Conservation (phyloP, 352 stramenopile genomes). For the Globisporangium yorkense region DNA sequence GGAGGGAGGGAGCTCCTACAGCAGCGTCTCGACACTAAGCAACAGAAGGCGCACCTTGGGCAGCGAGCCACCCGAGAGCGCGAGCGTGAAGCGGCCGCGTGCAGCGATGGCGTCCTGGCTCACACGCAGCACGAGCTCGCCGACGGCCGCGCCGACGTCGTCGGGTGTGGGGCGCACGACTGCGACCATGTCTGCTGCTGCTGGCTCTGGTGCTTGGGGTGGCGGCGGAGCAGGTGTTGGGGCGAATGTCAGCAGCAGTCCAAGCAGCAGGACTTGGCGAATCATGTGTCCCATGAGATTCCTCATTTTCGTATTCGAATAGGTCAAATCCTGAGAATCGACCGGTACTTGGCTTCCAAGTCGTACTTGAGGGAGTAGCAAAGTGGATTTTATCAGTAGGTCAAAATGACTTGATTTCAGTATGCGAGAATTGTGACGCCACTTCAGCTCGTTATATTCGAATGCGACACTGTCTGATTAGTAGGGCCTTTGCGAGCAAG, state of each 20-base stretch:
- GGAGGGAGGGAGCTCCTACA: no score
- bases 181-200: constrained; percentile 35
- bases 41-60: constrained; percentile 40
- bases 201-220: not conserved
- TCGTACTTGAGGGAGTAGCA: no score
- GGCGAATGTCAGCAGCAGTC: not conserved
- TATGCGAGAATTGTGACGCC: no score
- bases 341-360: no score
- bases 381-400: no score
- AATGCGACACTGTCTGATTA: no score
- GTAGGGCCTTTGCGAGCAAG: no score
- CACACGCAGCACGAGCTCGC: constrained; percentile 54
- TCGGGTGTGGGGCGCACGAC: constrained; percentile 50
- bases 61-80: constrained; percentile 84
- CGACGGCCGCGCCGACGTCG: constrained; percentile 52
- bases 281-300: not conserved
- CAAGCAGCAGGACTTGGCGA: not conserved
- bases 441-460: no score
- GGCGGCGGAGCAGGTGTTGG: not conserved
- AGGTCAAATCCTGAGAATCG: no score
- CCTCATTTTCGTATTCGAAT: no score
- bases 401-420: no score
- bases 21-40: not conserved
- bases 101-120: constrained; percentile 58
- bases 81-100: constrained; percentile 70